A percentile compares a stretch with the other conserved stretches of the same genome.
phyloP scores from a whole-genome alignment of 805 yeast genomes.

The Saccharomycopsis fermentans region DNA sequence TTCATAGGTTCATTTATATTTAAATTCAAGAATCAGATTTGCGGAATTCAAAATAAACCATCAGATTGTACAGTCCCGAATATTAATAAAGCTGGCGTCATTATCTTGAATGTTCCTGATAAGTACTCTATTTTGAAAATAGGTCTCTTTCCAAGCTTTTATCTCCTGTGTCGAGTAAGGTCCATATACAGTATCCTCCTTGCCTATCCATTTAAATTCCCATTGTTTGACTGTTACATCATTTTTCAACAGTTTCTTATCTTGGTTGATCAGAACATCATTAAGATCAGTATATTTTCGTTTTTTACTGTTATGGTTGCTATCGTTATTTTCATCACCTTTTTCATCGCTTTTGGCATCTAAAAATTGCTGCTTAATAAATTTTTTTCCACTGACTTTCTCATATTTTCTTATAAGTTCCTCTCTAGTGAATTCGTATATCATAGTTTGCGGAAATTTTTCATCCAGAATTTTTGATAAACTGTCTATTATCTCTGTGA shows the following conservation, averaged over 20 bases:
- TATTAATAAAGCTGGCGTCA: constrained; percentile 16
- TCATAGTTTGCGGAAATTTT: constrained; percentile 20
- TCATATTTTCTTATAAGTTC: constrained; percentile 39
- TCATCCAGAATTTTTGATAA: constrained; percentile 31
- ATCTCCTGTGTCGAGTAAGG: constrained; percentile 41
- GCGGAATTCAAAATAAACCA: too few relatives aligned
- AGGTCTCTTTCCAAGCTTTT: constrained; percentile 37
- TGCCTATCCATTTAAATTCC: constrained; percentile 40
- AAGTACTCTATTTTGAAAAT: constrained; percentile 37
- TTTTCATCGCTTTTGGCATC: constrained; percentile 11
- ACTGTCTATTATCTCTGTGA: constrained; percentile 41
- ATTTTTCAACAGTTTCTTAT: constrained; percentile 11
- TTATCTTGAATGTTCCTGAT: constrained; percentile 26
- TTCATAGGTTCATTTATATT: background rate
- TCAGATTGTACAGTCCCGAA: constrained; percentile 8
- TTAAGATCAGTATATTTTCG: constrained; percentile 11
- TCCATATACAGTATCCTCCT: constrained; percentile 36
- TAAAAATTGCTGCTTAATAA: constrained; percentile 18
- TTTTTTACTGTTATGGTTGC: background rate
- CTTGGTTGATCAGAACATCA: background rate
- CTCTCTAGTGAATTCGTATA: constrained; percentile 48
- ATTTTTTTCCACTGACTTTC: constrained; percentile 33
- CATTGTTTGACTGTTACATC: constrained; percentile 27
- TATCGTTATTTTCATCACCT: constrained; percentile 4
- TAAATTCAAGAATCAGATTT: too few relatives aligned